phyloP scores from a whole-genome alignment of 2,329 filamentous ascomycete genomes.

The Setomelanomma holmii region DNA sequence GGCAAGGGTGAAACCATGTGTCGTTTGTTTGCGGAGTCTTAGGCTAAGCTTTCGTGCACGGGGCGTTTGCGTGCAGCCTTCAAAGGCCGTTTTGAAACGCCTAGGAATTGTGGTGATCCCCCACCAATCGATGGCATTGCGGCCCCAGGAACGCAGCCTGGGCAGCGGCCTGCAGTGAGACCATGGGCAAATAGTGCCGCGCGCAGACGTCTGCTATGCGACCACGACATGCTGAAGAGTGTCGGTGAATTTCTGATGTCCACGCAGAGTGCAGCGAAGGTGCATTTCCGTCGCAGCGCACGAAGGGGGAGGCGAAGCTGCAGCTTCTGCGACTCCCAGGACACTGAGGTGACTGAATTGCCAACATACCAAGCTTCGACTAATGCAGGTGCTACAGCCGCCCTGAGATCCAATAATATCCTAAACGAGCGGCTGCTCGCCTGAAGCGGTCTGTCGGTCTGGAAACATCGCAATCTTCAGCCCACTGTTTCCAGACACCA shows the following conservation, averaged over 20 bases:
- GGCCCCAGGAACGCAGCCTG: constrained; percentile 14
- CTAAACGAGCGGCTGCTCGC: constrained; percentile 13
- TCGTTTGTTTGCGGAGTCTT: constrained; percentile 16
- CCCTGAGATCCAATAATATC: constrained; percentile 29
- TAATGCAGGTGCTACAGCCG: constrained; percentile 18
- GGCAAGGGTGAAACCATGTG: constrained; percentile 3
- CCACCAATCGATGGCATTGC: constrained; percentile 21
- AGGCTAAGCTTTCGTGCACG: constrained; percentile 13
- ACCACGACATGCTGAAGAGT: not conserved
- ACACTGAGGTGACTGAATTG: not conserved
- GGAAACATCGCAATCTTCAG: not conserved
- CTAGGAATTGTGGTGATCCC: constrained; percentile 17
- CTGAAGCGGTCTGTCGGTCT: not conserved
- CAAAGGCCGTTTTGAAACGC: constrained; percentile 31
- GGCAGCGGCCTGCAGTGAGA: constrained; percentile 12
- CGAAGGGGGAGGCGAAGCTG: not conserved
- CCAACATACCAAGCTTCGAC: constrained; percentile 26
- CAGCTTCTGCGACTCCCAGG: constrained; percentile 2
- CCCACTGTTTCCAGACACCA: constrained; percentile 11
- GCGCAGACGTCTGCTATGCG: not conserved
- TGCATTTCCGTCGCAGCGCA: not conserved
- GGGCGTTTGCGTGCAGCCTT: constrained; percentile 4
- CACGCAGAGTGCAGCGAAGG: not conserved
- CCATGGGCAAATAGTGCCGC: constrained; percentile 11
- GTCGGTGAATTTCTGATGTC: not conserved